Conservation (phyloP, 2,329 filamentous ascomycete genomes). For the Colletotrichum lindemuthianum region DNA sequence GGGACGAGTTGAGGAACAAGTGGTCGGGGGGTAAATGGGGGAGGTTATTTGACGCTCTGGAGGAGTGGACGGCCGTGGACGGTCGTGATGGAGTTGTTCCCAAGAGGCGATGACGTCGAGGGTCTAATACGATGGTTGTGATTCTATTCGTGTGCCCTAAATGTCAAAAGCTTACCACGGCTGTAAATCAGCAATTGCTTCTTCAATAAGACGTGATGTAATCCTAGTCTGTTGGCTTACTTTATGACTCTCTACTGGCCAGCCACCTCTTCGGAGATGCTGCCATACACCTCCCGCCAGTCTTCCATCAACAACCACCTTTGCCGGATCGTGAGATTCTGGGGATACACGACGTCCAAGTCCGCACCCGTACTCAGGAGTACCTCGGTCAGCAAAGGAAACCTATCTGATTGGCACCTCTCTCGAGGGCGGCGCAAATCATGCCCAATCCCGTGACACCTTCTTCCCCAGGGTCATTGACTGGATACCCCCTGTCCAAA, state of each 20-base stretch:
- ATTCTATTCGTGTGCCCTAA: too few species aligned
- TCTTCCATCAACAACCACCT: constrained; percentile 1
- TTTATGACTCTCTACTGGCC: not conserved
- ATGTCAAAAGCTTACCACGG: not conserved
- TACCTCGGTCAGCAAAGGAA: not conserved
- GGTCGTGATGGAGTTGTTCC: not conserved
- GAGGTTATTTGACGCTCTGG: constrained; percentile 1
- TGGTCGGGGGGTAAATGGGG: constrained; percentile 1
- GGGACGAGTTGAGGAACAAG: constrained; percentile 3
- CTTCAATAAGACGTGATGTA: not conserved
- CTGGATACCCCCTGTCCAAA: not conserved
- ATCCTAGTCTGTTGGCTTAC: not conserved
- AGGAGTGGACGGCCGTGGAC: constrained; percentile 1
- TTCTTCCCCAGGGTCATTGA: not conserved
- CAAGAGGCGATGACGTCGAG: not conserved
- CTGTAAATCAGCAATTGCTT: not conserved
- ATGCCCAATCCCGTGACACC: not conserved
- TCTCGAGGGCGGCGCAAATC: not conserved
- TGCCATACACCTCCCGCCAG: not conserved
- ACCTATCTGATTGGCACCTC: not conserved
- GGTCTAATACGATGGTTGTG: not conserved
- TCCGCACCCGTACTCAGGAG: not conserved
- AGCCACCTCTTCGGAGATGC: not conserved
- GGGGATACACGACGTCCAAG: not conserved
- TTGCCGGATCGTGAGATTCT: not conserved